Base-by-base conservation (phyloP, 2,329 filamentous ascomycete species). In the Penicillium sp. region DNA sequence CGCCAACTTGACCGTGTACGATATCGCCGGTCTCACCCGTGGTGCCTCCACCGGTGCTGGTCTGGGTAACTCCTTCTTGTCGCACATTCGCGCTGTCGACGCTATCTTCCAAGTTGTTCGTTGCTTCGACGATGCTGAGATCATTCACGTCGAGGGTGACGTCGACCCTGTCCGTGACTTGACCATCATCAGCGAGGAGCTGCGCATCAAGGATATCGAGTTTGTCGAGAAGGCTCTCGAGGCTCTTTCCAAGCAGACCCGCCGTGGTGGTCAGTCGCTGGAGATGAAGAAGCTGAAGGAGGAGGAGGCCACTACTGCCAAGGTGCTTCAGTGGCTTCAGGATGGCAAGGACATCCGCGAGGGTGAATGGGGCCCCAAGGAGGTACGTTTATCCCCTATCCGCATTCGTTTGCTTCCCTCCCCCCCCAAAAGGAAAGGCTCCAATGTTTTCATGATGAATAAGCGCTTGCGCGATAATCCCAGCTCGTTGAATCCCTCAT, bases 61-160 rank as follows among this genome's bases (percentile, higher is more conserved):
- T 79, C 85, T 98, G 53, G 93, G 93, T 65, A 98, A 98, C 71
- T 82, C 91, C 61, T 98, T 98, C 83, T 78, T 98, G 76, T 97
- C 93, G 34, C 93, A 98, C 73, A 98, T 98, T 63, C 89, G 94
- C 69, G 93, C 93, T 46, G 90, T 96, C 72, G 90, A 96, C 77
- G 90, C 90, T 72, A 95, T 96, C 73, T 96, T 95, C 79, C 88
- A 95, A 73, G 90, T 96, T 39, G 90, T 96, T 34, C 85, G 90
- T 63, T 95, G 88, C 76, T 96, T 98, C 74, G 94, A 98, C 68
- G 93, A 98, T 78, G 93, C 91, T 51, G 93, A 98, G 75, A 98
- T 98, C 65, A 97, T 96, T 63, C 93, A 98, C 80, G 90, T 98
- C 58, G 94, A 98, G 79, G 94, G 93, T 69, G 93, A 98, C 64